Evolutionary conservation across 129 eudicot species (phyloP).

Genomic region (Flaveria brownii): DNA sequence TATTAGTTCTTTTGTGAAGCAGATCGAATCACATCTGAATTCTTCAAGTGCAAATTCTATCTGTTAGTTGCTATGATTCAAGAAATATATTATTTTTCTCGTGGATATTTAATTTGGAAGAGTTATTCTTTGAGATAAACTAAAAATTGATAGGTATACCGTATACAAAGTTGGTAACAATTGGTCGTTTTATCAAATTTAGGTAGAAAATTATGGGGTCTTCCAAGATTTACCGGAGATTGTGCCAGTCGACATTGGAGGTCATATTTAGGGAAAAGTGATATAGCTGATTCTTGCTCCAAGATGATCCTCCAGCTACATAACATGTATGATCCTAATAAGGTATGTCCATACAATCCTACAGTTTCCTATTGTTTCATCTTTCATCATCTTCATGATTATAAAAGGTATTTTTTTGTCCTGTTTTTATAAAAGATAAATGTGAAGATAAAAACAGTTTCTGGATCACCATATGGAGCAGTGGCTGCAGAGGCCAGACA

Average conservation of each 20-base stretch:
- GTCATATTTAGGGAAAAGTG: conserved; percentile 61
- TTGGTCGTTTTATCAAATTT: conserved; percentile 19
- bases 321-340: conserved; percentile 88
- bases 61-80: not conserved
- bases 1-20: not conserved
- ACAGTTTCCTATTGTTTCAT: not conserved
- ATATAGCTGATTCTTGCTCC: conserved; percentile 82
- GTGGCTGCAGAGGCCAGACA: conserved; percentile 88
- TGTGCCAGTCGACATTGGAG: conserved; percentile 84
- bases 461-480: conserved; percentile 77
- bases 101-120: not conserved
- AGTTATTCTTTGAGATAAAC: not conserved
- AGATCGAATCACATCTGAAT: not conserved
- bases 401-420: not conserved
- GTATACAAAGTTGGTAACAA: conserved; percentile 9
- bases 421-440: conserved; percentile 53
- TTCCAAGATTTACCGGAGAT: conserved; percentile 88
- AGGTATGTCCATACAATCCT: conserved; percentile 44
- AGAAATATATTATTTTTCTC: not conserved
- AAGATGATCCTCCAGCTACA: conserved; percentile 98
- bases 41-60: not conserved
- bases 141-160: not conserved
- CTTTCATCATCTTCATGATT: conserved; percentile 19
- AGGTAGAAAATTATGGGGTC: conserved; percentile 85
- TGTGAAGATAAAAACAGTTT: conserved; percentile 83